phyloP scores from a whole-genome alignment of 441 rosid species.

The Biscutella auriculata region DNA sequence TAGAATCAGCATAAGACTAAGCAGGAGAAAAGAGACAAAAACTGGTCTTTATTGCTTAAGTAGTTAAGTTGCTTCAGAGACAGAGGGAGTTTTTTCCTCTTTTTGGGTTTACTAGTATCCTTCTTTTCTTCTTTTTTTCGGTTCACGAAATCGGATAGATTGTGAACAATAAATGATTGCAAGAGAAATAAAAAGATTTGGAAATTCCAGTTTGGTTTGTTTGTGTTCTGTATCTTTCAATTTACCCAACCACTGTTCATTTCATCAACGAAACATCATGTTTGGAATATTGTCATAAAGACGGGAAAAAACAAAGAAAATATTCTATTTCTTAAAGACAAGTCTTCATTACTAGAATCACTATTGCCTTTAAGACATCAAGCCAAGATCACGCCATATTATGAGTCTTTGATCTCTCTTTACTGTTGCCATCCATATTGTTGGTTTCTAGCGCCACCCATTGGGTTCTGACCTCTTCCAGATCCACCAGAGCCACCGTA shows the following conservation, averaged over 20 bases:
- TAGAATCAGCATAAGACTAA: slow-evolving; percentile 40
- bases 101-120: neutral
- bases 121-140: neutral
- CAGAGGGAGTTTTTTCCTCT: neutral
- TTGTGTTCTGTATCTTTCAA: neutral
- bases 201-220: neutral
- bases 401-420: slow-evolving; percentile 3
- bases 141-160: neutral
- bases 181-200: slow-evolving; percentile 11
- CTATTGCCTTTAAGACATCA: slow-evolving; percentile 1
- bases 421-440: slow-evolving; percentile 81
- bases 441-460: slow-evolving; percentile 82
- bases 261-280: neutral
- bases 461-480: slow-evolving; percentile 83
- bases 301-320: neutral
- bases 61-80: neutral
- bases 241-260: neutral
- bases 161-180: neutral
- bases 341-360: slow-evolving; percentile 4
- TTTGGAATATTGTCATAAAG: neutral
- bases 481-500: slow-evolving; percentile 49
- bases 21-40: neutral
- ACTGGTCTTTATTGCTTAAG: neutral
- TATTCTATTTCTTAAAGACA: neutral
- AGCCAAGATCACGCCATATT: neutral